Evolutionary conservation across 2,329 filamentous ascomycete genomes (phyloP), one percentile per base, ranked within the genome.

Genomic region (Stachybotrys elegans): DNA sequence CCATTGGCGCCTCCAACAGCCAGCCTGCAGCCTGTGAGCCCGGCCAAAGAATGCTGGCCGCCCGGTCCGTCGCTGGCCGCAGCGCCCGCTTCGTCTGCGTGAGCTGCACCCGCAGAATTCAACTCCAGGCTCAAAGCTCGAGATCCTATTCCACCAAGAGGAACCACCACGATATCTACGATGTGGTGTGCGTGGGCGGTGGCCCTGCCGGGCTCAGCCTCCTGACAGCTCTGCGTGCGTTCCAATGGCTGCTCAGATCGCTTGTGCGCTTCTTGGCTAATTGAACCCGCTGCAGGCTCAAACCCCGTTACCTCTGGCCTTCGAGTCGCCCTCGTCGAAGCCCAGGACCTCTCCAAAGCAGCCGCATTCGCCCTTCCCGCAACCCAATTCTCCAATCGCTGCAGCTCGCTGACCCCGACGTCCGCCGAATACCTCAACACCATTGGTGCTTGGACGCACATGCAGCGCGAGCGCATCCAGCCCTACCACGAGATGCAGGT

Each of bases 401-500:
- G 92, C 70, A 95, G 88, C 71, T 97, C 92, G 40, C 76, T 98
- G 45, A 98, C 93, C 1, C 92, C 92, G 0, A 78, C 86, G 0
- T 95, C 91, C 1, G 85, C 88, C n/a, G 76, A 75, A 4, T 96
- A 93, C 58, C 76, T 97, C 50, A 76, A 88, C 59, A 72, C 77
- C 5, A 93, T 95, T 48, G 93, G 92, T 27, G 90, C 86, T 40
- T 97, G 92, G 93, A 60, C 74, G 6, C 82, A 94, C 59, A 71
- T 96, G 48, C 77, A 87, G 53, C 69, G 74, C 34, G 72, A 79
- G 6, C 81, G 93, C 23, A 80, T 93, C 25, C 91, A 96, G 69
- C 78, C 83, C 1, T 98, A 96, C 65, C 84, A 94, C 47, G 87
- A 92, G 56, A 98, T 98, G 93, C 86, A 95, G 63, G 93, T 97